Percentiles rank a stretch among this genome's conserved stretches.
Conservation (phyloP, 192 early-diverging fungal species). For the Coemansia sp. region DNA sequence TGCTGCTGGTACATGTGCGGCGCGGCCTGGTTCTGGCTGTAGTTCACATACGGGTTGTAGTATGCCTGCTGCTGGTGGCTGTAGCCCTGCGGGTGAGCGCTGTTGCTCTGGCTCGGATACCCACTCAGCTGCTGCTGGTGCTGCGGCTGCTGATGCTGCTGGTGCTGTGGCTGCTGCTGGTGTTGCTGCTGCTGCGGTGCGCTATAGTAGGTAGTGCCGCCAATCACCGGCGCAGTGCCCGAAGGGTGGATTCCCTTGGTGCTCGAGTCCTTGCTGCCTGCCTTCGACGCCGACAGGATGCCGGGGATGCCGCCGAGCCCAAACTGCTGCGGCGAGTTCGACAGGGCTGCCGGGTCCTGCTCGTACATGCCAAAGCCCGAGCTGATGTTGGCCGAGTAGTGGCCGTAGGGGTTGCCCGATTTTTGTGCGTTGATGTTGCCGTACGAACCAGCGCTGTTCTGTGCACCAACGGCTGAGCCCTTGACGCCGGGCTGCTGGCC, state of each 20-base stretch:
- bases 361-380: slow-evolving; percentile 47
- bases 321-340: slow-evolving; percentile 50
- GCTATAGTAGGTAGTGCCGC: slow-evolving; percentile 53
- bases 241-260: slow-evolving; percentile 30
- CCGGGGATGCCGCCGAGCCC: slow-evolving; percentile 45
- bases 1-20: slow-evolving; percentile 52
- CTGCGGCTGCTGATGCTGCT: slow-evolving; percentile 20
- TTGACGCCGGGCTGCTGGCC: slow-evolving; percentile 41
- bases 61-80: slow-evolving; percentile 46
- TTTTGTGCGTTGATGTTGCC: slow-evolving; percentile 50
- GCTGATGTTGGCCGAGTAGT: slow-evolving; percentile 46
- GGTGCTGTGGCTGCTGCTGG: slow-evolving; percentile 33
- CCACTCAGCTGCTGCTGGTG: slow-evolving; percentile 42
- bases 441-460: slow-evolving; percentile 29
- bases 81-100: slow-evolving; percentile 31
- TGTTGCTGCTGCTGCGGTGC: slow-evolving; percentile 47
- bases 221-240: slow-evolving; percentile 43
- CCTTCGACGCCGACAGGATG: slow-evolving; percentile 42
- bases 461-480: slow-evolving; percentile 18
- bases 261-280: slow-evolving; percentile 33
- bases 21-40: slow-evolving; percentile 37
- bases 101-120: slow-evolving; percentile 45
- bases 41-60: slow-evolving; percentile 46
- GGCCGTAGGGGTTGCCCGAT: slow-evolving; percentile 42
- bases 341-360: slow-evolving; percentile 44